Percentiles rank a stretch among this genome's conserved stretches.
Evolutionary conservation across 345 rosid species (phyloP).

Genomic region (Eucalyptus virginea): DNA sequence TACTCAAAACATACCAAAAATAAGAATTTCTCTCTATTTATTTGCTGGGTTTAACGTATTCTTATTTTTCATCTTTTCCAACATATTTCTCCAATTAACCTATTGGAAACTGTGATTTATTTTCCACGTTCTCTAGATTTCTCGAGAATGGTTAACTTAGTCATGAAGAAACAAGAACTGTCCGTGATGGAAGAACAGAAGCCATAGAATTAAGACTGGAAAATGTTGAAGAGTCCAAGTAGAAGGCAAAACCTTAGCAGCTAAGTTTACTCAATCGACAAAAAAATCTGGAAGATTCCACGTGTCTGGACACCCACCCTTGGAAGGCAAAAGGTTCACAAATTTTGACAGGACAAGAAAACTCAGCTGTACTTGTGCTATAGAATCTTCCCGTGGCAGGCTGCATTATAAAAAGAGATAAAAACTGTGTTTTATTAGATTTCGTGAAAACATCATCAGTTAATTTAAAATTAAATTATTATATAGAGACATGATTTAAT

Average conservation of each 20-base stretch:
- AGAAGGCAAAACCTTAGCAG: not conserved
- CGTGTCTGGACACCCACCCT: not conserved
- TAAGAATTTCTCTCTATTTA: not conserved
- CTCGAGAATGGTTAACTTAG: not conserved
- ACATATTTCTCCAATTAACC: not conserved
- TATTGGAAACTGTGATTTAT: not conserved
- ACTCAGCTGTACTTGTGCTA: not conserved
- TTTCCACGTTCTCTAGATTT: not conserved
- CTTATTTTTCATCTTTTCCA: not conserved
- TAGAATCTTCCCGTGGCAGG: not conserved
- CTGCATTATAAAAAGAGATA: not conserved
- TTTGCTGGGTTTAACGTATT: not conserved
- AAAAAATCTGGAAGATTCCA: not conserved
- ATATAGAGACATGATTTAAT: too few species aligned
- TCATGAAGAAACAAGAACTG: not conserved
- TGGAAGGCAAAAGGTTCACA: not conserved
- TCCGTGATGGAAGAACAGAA: not conserved
- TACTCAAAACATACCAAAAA: not conserved
- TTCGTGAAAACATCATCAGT: accelerated
- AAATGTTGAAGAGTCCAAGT: not conserved
- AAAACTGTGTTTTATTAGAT: not conserved
- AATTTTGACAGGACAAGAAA: not conserved
- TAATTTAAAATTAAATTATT: too few species aligned
- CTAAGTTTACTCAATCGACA: not conserved
- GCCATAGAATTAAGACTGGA: not conserved